Evolutionary conservation across 768 basidiomycete species (phyloP).

Genomic region (Lactarius hengduanensis): DNA sequence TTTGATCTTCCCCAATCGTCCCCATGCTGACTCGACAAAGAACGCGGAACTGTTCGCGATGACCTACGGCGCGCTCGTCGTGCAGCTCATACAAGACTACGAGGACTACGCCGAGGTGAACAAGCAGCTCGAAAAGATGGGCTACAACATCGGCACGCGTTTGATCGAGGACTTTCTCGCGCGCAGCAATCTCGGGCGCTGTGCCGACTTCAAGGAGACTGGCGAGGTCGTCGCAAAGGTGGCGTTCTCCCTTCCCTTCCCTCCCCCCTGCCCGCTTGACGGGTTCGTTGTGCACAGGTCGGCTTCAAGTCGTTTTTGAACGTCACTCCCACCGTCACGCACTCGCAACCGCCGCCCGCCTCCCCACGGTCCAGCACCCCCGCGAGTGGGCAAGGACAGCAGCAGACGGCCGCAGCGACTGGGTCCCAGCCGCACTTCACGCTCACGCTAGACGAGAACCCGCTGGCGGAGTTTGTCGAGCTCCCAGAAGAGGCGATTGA

Average conservation of each 20-base stretch:
- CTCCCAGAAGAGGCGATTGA: slow-evolving; percentile 90
- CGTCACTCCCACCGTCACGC: slow-evolving; percentile 79
- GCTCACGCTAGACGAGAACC: slow-evolving; percentile 92
- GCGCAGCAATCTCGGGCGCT: slow-evolving; percentile 86
- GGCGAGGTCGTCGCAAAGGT: slow-evolving; percentile 97
- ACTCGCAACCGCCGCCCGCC: slow-evolving; percentile 54
- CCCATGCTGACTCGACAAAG: slow-evolving; percentile 44
- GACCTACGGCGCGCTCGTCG: slow-evolving; percentile 96
- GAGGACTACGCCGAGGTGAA: slow-evolving; percentile 96
- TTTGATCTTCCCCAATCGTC: not conserved
- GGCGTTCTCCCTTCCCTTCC: slow-evolving; percentile 24
- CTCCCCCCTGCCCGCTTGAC: slow-evolving; percentile 8
- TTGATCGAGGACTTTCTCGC: slow-evolving; percentile 98
- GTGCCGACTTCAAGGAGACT: slow-evolving; percentile 89
- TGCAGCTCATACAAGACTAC: slow-evolving; percentile 98
- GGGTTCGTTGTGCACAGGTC: slow-evolving; percentile 51
- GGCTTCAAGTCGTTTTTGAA: slow-evolving; percentile 98
- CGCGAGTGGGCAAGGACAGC: slow-evolving; percentile 32
- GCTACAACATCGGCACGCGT: slow-evolving; percentile 95
- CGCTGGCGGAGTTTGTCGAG: slow-evolving; percentile 95
- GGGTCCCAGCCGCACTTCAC: slow-evolving; percentile 64
- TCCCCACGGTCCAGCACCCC: slow-evolving; percentile 40
- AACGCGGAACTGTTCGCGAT: slow-evolving; percentile 97
- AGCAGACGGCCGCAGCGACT: slow-evolving; percentile 19
- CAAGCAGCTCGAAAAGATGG: slow-evolving; percentile 99